phyloP scores from a whole-genome alignment of 768 basidiomycete species.

The Kwoniella sp. region DNA sequence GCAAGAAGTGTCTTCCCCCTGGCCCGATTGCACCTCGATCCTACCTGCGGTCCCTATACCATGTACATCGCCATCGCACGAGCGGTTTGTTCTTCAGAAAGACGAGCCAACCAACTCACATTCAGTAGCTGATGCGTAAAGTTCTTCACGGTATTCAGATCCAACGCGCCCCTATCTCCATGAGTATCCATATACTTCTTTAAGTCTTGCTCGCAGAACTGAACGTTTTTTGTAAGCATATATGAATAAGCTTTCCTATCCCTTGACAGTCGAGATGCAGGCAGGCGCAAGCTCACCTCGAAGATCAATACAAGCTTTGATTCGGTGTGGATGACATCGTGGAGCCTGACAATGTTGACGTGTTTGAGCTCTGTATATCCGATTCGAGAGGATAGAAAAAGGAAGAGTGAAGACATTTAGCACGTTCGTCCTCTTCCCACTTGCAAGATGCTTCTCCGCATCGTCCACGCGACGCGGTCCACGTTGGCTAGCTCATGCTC shows the following conservation, averaged over 20 bases:
- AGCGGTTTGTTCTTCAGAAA: too few relatives aligned
- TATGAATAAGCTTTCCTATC: too few relatives aligned
- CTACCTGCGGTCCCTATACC: too few relatives aligned
- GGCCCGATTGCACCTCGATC: neutral
- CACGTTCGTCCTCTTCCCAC: neutral
- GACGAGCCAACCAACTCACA: conserved; percentile 26
- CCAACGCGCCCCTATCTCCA: conserved; percentile 91
- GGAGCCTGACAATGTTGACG: conserved; percentile 94
- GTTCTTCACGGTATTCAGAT: conserved; percentile 81
- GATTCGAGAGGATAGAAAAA: too few relatives aligned
- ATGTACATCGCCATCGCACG: too few relatives aligned
- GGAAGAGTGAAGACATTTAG: neutral
- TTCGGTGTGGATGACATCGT: conserved; percentile 99
- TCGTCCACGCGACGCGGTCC: neutral
- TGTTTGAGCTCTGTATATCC: conserved; percentile 84
- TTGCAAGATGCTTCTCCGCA: too few relatives aligned
- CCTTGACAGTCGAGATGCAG: too few relatives aligned
- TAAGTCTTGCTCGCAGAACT: conserved; percentile 93
- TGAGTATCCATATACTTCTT: conserved; percentile 99
- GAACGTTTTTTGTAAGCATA: too few relatives aligned
- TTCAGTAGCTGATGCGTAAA: conserved; percentile 98
- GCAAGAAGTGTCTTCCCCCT: too few relatives aligned
- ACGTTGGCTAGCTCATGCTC: too few relatives aligned
- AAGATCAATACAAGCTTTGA: conserved; percentile 97
- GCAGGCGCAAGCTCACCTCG: conserved; percentile 59